Evolutionary conservation across 2,329 filamentous ascomycete species (phyloP), one percentile per base, ranked within the genome.

Genomic region (Rutstroemia sydowiana): DNA sequence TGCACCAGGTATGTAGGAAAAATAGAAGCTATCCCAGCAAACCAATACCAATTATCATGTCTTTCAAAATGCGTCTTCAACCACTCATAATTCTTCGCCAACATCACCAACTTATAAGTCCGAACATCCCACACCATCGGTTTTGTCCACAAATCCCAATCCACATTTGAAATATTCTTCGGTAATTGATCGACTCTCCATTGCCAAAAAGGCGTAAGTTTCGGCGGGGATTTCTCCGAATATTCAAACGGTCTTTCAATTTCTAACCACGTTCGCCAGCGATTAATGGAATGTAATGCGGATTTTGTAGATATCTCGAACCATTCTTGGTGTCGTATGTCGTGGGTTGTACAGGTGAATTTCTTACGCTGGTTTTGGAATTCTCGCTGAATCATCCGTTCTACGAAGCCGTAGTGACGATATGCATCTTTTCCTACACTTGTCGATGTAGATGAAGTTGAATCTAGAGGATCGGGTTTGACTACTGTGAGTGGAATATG

Each of bases 211-310:
- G 45, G 21, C 31, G 28, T 56, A n/a, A 56, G 36, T 16, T 39
- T 48, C 14, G 53, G 52, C 2, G 26, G 18, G 11, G 45, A 30
- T 13, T 42, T 39, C 5, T 51, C 26, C n/a, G n/a, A n/a, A n/a
- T n/a, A n/a, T 11, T 51, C 44, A 44, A 55, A 58, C 7, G 55
- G 56, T 31, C 52, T 41, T 16, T 53, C 32, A 10, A 39, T 32
- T 20, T 37, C 43, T 14, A 60, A 30, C 58, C 56, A 60, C 21
- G 18, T 23, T n/a, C 52, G 49, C 55, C 58, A 60, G 18, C 49
- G 37, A 10, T 46, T 13, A 5, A 60, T 51, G 3, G 45, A 32
- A 28, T 52, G 49, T 26, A 54, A 39, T 5, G 52, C 56, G 14
- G 28, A 45, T 11, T 49, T 11, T 26, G 48, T 42, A 16, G 52